Percentiles rank a stretch among this genome's conserved stretches.
Evolutionary conservation across 148 eudicot genomes (phyloP).

Genomic region (Selenicereus undatus): DNA sequence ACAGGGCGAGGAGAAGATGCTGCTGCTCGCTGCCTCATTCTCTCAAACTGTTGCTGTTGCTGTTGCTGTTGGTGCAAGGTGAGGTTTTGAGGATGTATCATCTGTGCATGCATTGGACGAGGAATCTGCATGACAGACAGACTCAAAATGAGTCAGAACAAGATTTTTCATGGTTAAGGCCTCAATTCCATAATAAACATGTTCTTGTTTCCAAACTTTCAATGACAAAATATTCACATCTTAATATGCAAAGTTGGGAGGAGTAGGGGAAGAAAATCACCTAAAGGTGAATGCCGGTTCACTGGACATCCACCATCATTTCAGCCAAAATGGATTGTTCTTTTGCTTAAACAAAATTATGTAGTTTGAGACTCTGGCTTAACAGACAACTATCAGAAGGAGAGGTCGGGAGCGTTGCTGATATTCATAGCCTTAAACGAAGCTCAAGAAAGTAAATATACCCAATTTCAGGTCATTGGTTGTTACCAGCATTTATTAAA

Average conservation of each 20-base stretch:
- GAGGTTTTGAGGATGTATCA: constrained; percentile 42
- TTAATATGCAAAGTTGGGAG: background rate
- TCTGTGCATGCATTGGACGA: constrained; percentile 65
- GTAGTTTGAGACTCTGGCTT: background rate
- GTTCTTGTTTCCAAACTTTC: background rate
- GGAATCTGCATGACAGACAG: constrained; percentile 43
- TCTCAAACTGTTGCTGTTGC: constrained; percentile 61
- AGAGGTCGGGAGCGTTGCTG: background rate
- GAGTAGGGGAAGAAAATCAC: background rate
- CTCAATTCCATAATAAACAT: background rate
- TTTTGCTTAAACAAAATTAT: background rate
- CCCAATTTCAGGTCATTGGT: background rate
- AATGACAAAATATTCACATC: background rate
- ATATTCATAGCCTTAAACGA: background rate
- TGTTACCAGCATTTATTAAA: background rate
- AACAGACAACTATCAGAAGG: background rate
- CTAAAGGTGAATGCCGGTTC: background rate
- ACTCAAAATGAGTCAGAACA: background rate
- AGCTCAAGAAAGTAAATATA: background rate
- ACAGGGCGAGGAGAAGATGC: constrained; percentile 56
- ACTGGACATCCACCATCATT: background rate
- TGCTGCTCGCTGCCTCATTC: constrained; percentile 52
- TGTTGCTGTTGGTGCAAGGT: constrained; percentile 59
- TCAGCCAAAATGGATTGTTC: background rate
- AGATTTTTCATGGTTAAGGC: background rate